These are phyloP conservation scores for Globisporangium abappressorium DNA, from an alignment of 352 stramenopile genomes.

Conservation along the genomic window DNA sequence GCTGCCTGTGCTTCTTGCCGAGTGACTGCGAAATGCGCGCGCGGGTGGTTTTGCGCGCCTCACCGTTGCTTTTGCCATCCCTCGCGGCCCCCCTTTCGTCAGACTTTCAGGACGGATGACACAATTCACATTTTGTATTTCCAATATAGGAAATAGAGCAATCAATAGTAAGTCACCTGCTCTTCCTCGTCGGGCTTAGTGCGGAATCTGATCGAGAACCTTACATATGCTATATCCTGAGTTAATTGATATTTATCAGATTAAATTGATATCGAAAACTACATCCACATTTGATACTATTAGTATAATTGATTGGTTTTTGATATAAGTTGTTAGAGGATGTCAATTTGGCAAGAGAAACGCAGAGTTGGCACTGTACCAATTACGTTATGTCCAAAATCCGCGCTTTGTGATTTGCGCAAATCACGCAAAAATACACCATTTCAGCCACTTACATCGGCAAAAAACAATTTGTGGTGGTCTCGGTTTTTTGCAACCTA, in stretches of 20 bases:
- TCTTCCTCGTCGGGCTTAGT: neutral
- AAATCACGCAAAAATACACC: neutral
- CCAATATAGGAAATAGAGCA: neutral
- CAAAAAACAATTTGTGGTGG: neutral
- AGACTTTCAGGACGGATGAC: neutral
- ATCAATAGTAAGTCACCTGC: neutral
- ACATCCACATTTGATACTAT: too few relatives aligned
- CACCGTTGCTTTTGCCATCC: neutral
- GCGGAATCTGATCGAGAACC: neutral
- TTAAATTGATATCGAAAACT: too few relatives aligned
- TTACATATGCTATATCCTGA: neutral
- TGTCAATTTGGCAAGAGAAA: neutral
- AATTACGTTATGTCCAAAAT: neutral
- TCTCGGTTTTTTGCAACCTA: neutral
- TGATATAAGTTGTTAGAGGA: neutral
- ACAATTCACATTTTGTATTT: neutral
- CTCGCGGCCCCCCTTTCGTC: neutral
- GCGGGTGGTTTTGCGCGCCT: slow-evolving; percentile 2
- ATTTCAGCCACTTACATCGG: neutral
- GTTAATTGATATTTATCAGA: too few relatives aligned
- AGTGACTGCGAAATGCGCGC: neutral
- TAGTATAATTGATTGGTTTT: neutral
- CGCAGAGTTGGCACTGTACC: neutral
- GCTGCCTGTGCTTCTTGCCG: neutral
- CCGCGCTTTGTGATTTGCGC: neutral